Conservation (phyloP, 2,329 filamentous ascomycete genomes). For the Xylariales sp. region DNA sequence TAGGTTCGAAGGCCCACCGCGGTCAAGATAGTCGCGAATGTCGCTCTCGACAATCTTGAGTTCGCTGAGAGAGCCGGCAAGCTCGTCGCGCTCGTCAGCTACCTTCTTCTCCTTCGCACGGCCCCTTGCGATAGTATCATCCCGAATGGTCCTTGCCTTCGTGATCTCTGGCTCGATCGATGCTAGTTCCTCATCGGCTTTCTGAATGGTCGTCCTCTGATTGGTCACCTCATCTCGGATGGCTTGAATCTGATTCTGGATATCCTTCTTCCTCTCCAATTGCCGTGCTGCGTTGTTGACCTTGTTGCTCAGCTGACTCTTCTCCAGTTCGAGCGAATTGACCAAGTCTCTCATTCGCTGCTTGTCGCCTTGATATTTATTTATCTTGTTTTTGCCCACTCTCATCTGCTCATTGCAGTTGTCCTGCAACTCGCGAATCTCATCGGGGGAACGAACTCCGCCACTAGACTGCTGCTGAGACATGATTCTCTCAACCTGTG, state of each 20-base stretch:
- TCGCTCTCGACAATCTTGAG: conserved; percentile 71
- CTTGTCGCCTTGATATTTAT: conserved; percentile 63
- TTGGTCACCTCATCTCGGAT: conserved; percentile 63
- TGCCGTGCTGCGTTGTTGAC: conserved; percentile 67
- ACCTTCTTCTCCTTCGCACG: conserved; percentile 68
- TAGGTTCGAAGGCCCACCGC: conserved; percentile 69
- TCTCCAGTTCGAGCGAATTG: conserved; percentile 68
- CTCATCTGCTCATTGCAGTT: conserved; percentile 63
- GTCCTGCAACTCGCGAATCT: conserved; percentile 75
- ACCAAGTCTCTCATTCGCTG: conserved; percentile 67
- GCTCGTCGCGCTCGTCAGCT: conserved; percentile 63
- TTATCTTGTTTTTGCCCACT: conserved; percentile 56
- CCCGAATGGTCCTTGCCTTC: conserved; percentile 69
- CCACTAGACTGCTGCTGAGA: conserved; percentile 69
- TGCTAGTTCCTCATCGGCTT: conserved; percentile 68
- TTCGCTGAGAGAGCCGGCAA: conserved; percentile 72
- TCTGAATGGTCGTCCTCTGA: conserved; percentile 65
- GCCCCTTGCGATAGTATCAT: conserved; percentile 70
- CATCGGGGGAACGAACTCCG: conserved; percentile 66
- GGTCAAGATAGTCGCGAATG: conserved; percentile 73
- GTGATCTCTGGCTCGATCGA: conserved; percentile 69
- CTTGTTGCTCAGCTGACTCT: conserved; percentile 69
- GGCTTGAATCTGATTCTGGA: conserved; percentile 68
- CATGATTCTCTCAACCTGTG: conserved; percentile 69
- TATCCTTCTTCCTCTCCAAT: conserved; percentile 72